A percentile compares a stretch with the other conserved stretches of the same genome.
These are phyloP conservation scores for Penicillium hordei DNA, from an alignment of 2,329 filamentous ascomycete genomes.

Conservation along the genomic window DNA sequence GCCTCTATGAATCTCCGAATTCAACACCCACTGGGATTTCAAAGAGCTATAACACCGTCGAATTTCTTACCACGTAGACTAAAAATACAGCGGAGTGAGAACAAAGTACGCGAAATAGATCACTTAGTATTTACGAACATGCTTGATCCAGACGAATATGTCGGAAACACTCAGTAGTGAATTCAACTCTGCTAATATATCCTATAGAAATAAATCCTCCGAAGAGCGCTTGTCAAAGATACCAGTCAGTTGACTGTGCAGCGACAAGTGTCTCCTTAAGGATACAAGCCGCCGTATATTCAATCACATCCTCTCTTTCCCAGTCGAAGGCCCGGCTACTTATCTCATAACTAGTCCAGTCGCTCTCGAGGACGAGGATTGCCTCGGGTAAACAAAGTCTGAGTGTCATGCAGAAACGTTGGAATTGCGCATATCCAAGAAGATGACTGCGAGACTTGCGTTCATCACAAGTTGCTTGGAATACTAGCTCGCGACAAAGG, in stretches of 20 bases:
- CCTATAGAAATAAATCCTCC: neutral
- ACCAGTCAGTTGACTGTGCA: neutral
- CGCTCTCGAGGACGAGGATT: neutral
- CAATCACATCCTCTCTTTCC: neutral
- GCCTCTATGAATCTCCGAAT: neutral
- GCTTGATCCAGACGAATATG: accelerated
- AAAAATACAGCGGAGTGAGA: neutral
- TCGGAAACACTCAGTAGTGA: no score
- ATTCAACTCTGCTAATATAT: neutral
- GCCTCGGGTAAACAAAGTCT: neutral
- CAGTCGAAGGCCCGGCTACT: neutral
- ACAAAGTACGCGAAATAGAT: neutral
- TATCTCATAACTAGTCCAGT: neutral
- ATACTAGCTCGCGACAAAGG: neutral
- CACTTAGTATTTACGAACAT: neutral
- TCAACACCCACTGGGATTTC: neutral
- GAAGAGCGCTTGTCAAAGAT: neutral
- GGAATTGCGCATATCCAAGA: neutral
- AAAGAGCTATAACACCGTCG: neutral
- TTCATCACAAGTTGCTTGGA: neutral
- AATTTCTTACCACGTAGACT: neutral
- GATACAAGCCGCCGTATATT: neutral
- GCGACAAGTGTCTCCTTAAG: neutral
- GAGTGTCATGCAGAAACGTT: neutral
- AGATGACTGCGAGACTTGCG: neutral